These are phyloP conservation scores for Botrytis porri DNA, from an alignment of 2,329 filamentous ascomycete species.

Conservation along the genomic window DNA sequence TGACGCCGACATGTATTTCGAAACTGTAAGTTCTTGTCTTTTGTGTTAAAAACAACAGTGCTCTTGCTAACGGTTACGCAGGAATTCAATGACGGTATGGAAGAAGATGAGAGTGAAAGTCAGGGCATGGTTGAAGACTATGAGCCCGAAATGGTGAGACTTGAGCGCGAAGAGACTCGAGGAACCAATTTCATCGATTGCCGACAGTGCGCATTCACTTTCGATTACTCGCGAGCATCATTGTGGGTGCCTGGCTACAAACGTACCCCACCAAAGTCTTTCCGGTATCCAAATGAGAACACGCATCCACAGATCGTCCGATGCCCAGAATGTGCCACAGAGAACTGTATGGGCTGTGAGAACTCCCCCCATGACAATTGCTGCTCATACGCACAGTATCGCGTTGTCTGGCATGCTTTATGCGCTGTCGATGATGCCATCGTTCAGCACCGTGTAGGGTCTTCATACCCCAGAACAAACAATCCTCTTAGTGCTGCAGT, in stretches of 20 bases:
- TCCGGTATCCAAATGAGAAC: neutral
- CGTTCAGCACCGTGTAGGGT: neutral
- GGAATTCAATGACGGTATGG: neutral
- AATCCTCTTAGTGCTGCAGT: neutral
- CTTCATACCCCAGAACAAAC: neutral
- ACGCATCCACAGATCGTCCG: neutral
- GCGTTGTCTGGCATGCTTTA: neutral
- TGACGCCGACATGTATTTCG: neutral
- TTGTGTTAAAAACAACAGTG: neutral
- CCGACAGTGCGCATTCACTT: neutral
- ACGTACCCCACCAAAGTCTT: neutral
- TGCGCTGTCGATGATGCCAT: neutral
- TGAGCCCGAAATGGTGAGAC: neutral
- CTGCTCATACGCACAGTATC: neutral
- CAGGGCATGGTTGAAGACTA: neutral
- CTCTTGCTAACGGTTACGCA: neutral
- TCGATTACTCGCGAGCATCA: neutral
- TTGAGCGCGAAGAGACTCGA: neutral
- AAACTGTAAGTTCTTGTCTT: neutral
- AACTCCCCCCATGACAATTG: neutral
- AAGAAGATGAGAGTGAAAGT: neutral
- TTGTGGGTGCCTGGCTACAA: conserved; percentile 2
- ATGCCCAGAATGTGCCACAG: neutral
- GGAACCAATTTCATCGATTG: conserved; percentile 1
- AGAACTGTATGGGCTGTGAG: neutral